Conservation (phyloP, 2,329 filamentous ascomycete species). For the Stagonosporopsis rhizophila region DNA sequence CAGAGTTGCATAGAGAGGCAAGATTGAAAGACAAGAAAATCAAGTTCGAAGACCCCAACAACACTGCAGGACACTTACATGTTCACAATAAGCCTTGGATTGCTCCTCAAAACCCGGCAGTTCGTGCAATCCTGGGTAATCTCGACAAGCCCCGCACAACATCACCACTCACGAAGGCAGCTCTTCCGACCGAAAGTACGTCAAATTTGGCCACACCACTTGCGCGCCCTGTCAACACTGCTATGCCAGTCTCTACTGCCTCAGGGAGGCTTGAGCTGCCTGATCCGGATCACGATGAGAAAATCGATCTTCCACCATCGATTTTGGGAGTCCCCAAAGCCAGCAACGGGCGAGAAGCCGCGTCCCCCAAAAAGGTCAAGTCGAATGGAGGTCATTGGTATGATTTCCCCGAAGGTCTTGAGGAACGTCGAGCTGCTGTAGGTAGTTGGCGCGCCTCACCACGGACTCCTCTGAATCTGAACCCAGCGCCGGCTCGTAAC, state of each 20-base stretch:
- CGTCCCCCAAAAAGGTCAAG: slow-evolving; percentile 20
- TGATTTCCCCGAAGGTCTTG: slow-evolving; percentile 42
- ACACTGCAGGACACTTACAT: slow-evolving; percentile 20
- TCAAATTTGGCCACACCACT: slow-evolving; percentile 65
- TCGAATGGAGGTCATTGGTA: slow-evolving; percentile 46
- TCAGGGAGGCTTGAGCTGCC: slow-evolving; percentile 32
- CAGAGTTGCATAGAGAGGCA: slow-evolving; percentile 41
- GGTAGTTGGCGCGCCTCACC: slow-evolving; percentile 58
- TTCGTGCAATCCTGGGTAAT: slow-evolving; percentile 43
- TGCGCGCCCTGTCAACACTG: slow-evolving; percentile 52
- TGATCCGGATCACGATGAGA: slow-evolving; percentile 48
- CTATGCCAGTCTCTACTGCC: slow-evolving; percentile 6
- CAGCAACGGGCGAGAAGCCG: neutral
- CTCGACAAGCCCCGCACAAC: slow-evolving; percentile 39
- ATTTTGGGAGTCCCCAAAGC: slow-evolving; percentile 18
- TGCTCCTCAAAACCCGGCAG: slow-evolving; percentile 38
- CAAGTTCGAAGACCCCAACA: slow-evolving; percentile 15
- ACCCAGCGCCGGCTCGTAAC: slow-evolving; percentile 50
- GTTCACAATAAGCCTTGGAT: slow-evolving; percentile 33
- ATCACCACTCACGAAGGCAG: slow-evolving; percentile 32
- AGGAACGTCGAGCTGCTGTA: slow-evolving; percentile 48
- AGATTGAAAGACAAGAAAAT: slow-evolving; percentile 30
- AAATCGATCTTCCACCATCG: slow-evolving; percentile 47
- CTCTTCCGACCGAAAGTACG: slow-evolving; percentile 54
- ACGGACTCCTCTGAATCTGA: slow-evolving; percentile 59